Evolutionary conservation across 257 asterid species (phyloP).

Genomic region (Rhazya stricta): DNA sequence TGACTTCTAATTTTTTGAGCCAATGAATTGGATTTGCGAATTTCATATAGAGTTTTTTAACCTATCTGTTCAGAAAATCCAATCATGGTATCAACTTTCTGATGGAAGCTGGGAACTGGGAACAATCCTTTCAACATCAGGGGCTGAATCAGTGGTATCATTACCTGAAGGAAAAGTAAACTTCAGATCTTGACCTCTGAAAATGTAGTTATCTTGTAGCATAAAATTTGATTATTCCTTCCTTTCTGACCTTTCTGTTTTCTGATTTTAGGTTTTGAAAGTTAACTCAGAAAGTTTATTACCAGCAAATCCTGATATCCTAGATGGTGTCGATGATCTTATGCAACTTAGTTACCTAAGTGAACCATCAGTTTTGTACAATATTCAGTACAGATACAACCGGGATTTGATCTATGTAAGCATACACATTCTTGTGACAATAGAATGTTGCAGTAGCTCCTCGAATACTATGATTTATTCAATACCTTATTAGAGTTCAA

Average conservation of each 20-base stretch:
- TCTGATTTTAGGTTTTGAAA: slow-evolving; percentile 56
- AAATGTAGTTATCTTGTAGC: slow-evolving; percentile 9
- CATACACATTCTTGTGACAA: slow-evolving; percentile 16
- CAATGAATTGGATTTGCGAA: background rate
- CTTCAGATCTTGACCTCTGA: slow-evolving; percentile 5
- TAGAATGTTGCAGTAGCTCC: slow-evolving; percentile 15
- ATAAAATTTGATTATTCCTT: background rate
- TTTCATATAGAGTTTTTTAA: slow-evolving; percentile 12
- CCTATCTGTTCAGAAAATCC: slow-evolving; percentile 54
- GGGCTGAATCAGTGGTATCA: slow-evolving; percentile 62
- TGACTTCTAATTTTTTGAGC: background rate
- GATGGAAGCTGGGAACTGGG: slow-evolving; percentile 96
- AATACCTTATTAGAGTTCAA: slow-evolving; percentile 21
- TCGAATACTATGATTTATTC: slow-evolving; percentile 14
- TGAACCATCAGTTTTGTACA: slow-evolving; percentile 92
- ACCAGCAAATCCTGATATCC: slow-evolving; percentile 96
- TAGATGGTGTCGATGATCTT: slow-evolving; percentile 95
- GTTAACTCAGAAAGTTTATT: slow-evolving; percentile 58
- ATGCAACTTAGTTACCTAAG: slow-evolving; percentile 94
- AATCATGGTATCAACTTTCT: slow-evolving; percentile 82
- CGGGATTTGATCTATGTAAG: slow-evolving; percentile 86
- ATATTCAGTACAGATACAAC: slow-evolving; percentile 86
- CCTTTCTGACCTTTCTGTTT: slow-evolving; percentile 1
- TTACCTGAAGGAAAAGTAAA: slow-evolving; percentile 79
- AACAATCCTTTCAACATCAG: slow-evolving; percentile 60